Evolutionary conservation across 1,284 basidiomycete species (phyloP).

Genomic region (Austroboletus niveus): DNA sequence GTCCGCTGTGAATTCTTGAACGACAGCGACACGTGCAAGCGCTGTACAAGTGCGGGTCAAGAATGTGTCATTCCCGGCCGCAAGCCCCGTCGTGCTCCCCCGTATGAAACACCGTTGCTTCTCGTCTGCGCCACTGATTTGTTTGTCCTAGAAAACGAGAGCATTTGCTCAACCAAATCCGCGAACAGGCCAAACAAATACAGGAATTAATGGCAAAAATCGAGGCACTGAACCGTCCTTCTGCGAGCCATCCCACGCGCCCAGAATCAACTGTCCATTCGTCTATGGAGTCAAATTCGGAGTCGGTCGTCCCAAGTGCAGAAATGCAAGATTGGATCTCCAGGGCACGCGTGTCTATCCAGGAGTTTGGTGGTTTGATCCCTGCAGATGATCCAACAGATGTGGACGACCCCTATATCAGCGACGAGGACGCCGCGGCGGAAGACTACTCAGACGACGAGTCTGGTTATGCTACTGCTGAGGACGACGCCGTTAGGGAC

Average conservation of each 20-base stretch:
- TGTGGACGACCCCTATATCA: constrained; percentile 34
- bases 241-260: constrained; percentile 26
- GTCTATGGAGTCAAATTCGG: constrained; percentile 25
- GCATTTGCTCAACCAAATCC: constrained; percentile 68
- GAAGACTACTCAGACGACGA: constrained; percentile 35
- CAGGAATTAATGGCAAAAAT: constrained; percentile 64
- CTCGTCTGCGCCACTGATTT: constrained; percentile 1
- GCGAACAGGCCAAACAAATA: constrained; percentile 67
- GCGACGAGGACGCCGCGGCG: constrained; percentile 14
- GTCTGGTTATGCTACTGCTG: constrained; percentile 37
- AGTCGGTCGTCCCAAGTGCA: constrained; percentile 34
- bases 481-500: constrained; percentile 23
- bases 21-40: constrained; percentile 67
- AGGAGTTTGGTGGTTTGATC: constrained; percentile 64
- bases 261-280: constrained; percentile 27
- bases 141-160: constrained; percentile 61
- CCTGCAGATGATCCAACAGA: constrained; percentile 44
- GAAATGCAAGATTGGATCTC: constrained; percentile 70
- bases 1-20: constrained; percentile 71
- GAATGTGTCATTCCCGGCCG: constrained; percentile 75
- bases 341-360: constrained; percentile 63
- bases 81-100: constrained; percentile 72
- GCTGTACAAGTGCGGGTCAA: constrained; percentile 62
- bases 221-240: constrained; percentile 36
- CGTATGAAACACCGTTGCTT: constrained; percentile 45